Evolutionary conservation across 2,329 filamentous ascomycete species (phyloP), one percentile per base, ranked within the genome.

Genomic region (Amesomyces nigricolor): DNA sequence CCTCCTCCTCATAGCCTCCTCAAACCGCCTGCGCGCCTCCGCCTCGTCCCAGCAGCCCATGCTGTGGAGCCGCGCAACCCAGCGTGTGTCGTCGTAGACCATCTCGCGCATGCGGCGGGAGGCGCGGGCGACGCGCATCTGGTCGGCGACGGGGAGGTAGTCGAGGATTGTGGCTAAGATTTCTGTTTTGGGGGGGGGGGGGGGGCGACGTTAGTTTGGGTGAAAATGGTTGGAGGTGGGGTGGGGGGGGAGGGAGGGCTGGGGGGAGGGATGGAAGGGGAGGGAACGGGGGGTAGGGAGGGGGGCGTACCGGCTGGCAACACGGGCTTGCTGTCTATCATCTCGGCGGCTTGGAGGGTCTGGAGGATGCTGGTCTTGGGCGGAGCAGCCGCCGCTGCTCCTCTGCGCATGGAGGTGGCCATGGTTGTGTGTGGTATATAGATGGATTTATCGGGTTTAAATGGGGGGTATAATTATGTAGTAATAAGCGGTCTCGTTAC

Each of bases 51-150:
- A 99, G 62, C 88, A 87, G 2, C 87, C 89, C 85, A 99, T 96
- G 56, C 80, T 85, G 68, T 88, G 88, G 53, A 99, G 73, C 60
- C 89, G 82, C 61, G 89, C 84, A 39, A 97, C 88, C 94, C 94
- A 99, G 74, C 92, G 82, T 48, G 91, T 89, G 71, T 99, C 94
- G 70, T 99, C 94, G 72, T 97, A 99, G 3, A 96, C 91, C 91
- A 99, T 99, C 73, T 99, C 94, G 68, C 88, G 87, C 79, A 97
- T 83, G 58, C 89, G 88, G 67, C 83, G 87, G 56, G 90, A 96
- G 22, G 88, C 85, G 60, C 87, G 85, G 44, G 94, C 92, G 68
- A 90, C 92, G 63, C 85, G 83, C 68, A 97, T 81, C 65, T 95
- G 85, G 70, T 96, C 92, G 58, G 86, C 76, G 29, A 96, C 81